Evolutionary conservation across 345 rosid species (phyloP), one percentile per base, ranked within the genome.

Genomic region (Populus alba): DNA sequence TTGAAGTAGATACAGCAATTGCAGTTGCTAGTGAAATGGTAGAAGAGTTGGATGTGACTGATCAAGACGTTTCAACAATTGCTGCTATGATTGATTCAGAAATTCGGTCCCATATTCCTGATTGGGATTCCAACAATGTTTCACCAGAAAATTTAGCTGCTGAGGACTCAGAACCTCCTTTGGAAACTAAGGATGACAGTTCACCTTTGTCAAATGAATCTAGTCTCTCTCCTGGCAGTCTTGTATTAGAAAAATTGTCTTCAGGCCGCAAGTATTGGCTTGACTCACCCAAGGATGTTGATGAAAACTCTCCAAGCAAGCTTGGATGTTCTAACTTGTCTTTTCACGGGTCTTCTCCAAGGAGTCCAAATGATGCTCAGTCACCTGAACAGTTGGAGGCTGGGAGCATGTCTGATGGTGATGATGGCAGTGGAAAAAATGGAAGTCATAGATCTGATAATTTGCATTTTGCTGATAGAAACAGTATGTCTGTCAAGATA

Each of bases 11-110:
- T 83, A 96, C 99, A 75, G 83, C 97, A 31, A 84, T 80, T 81
- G 92, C 91, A 29, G 99, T 96, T 25, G 98, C 98, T 23, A 86
- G 92, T 41, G 99, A 96, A 90, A 96, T 94, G 99, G 97, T 96
- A 25, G 91, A 94, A 71, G 97, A 96, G 83, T 72, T 96, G 83
- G 94, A 92, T 83, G 83, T 96, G 70, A 90, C 98, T 15, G 97
- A 92, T 86, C 97, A 94, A 83, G 99, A 94, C 83, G 90, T 91
- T 73, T 85, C 97, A 27, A 77, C 90, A 33, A 89, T 96, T 31
- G 87, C 92, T 63, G 89, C 82, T 31, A 94, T 94, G 90, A 94
- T 96, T 20, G 93, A 92, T 63, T 29, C 79, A 4, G 99, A 96
- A 88, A 92, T 96, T 75, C 87, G 43, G 80, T 90, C 92, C 22